phyloP scores from a whole-genome alignment of 2,329 filamentous ascomycete species.

The Hypomyces rosellus region DNA sequence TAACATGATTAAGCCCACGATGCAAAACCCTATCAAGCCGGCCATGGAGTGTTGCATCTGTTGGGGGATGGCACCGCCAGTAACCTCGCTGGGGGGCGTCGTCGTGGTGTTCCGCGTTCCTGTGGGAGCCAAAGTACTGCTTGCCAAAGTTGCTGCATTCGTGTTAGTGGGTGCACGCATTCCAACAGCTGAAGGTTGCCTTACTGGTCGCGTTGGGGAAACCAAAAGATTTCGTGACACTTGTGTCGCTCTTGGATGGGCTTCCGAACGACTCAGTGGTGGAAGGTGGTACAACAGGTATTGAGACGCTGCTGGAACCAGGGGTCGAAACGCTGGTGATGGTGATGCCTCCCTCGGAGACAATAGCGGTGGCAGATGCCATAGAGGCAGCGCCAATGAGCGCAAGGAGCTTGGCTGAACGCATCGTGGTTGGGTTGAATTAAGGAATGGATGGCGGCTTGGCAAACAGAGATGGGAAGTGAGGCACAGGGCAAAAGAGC shows the following conservation, averaged over 20 bases:
- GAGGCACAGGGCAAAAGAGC: not conserved
- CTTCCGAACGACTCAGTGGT: not conserved
- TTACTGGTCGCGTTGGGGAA: conserved; percentile 11
- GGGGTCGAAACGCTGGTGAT: conserved; percentile 1
- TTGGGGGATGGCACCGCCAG: conserved; percentile 27
- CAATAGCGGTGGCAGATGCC: conserved; percentile 7
- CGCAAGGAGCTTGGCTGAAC: conserved; percentile 12
- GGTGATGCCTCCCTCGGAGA: conserved; percentile 1
- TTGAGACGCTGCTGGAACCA: not conserved
- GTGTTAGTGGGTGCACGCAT: not conserved
- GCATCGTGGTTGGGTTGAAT: conserved; percentile 13
- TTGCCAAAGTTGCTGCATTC: conserved; percentile 5
- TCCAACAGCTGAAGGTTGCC: not conserved
- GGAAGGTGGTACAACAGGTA: conserved; percentile 4
- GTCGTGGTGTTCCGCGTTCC: conserved; percentile 21
- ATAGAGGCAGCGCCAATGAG: conserved; percentile 12
- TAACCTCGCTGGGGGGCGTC: conserved; percentile 21
- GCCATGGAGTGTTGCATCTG: conserved; percentile 29
- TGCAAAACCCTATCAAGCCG: conserved; percentile 31
- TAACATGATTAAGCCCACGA: conserved; percentile 30
- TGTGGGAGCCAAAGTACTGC: conserved; percentile 5
- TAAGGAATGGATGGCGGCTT: conserved; percentile 1
- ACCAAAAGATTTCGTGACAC: not conserved
- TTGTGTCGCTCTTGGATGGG: not conserved
- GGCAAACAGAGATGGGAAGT: not conserved